Evolutionary conservation across 1,139 yeast genomes (phyloP), one percentile per base, ranked within the genome.

Genomic region (Zygosaccharomyces sapae): DNA sequence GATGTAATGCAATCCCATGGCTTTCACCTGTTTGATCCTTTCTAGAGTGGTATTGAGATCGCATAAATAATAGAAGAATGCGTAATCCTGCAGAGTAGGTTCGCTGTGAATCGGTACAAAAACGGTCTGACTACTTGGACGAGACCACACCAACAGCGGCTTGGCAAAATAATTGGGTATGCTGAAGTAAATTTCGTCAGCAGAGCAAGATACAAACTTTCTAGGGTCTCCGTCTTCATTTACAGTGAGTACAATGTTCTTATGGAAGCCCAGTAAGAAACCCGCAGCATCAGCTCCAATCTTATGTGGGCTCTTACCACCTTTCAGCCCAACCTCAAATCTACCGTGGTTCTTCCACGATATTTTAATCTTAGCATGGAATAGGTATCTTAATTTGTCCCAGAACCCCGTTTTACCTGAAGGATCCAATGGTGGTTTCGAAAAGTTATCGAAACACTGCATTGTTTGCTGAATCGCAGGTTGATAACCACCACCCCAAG

Each of bases 401-500:
- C 77, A 87, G 69, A 66, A 84, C 0, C 97, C 97, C 24, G 88
- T 69, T 39, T 79, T 79, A 1, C 87, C 86, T 49, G 96, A 86
- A 19, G 89, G 90, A 63, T 92, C 97, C 12, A 86, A 72, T 1
- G 86, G 86, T 1, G 86, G 86, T 57, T 83, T 92, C 0, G 95
- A 81, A 62, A 90, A 86, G 45, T 85, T 83, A 58, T 89, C 96
- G 56, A 90, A 76, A 49, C 81, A 84, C 47, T 81, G 71, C 83
- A 86, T 86, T 1, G 83, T 75, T 55, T 88, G 92, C 55, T 88
- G 90, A 36, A 90, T 76, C 1, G 89, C 92, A 33, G 95, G 90
- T 57, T 83, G 88, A 59, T 83, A 83, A 0, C 89, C 84, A 31
- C 83, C 82, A 25, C 96, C 95, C 95, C 96, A 89, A 0, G 87